These are phyloP conservation scores for Cyberlindnera euphorbiiphila DNA, from an alignment of 805 yeast genomes.

Conservation along the genomic window DNA sequence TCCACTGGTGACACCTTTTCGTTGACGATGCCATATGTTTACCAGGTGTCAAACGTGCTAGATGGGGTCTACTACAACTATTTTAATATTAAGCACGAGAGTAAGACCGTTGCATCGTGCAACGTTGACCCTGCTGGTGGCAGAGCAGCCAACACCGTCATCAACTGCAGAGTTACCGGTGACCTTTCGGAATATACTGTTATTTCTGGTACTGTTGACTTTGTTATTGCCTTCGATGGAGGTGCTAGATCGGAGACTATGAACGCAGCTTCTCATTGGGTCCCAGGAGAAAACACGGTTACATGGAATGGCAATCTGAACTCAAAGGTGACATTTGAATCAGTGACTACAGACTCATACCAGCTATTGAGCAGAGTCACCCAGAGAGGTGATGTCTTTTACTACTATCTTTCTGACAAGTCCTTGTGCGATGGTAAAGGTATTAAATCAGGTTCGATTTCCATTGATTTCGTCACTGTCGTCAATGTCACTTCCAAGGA, in stretches of 20 bases:
- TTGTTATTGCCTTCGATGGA: conserved; percentile 14
- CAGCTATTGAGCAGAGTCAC: conserved; percentile 10
- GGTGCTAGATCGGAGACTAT: conserved; percentile 12
- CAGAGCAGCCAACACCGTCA: conserved; percentile 3
- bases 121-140: conserved; percentile 14
- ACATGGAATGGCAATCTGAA: conserved; percentile 15
- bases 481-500: not conserved
- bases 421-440: conserved; percentile 5
- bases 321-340: conserved; percentile 1
- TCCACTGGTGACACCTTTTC: conserved; percentile 17
- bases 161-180: conserved; percentile 10
- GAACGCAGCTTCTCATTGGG: conserved; percentile 13
- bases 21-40: conserved; percentile 16
- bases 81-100: conserved; percentile 10
- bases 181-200: conserved; percentile 5
- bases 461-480: not conserved
- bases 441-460: conserved; percentile 10
- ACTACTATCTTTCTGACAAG: conserved; percentile 9
- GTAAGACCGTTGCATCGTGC: conserved; percentile 14
- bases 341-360: not conserved
- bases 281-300: conserved; percentile 13
- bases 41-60: conserved; percentile 11
- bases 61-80: conserved; percentile 2
- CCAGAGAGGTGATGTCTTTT: conserved; percentile 16
- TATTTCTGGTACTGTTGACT: conserved; percentile 8